Conservation (phyloP, 2,329 filamentous ascomycete species). For the Cladobotryum mycophilum region DNA sequence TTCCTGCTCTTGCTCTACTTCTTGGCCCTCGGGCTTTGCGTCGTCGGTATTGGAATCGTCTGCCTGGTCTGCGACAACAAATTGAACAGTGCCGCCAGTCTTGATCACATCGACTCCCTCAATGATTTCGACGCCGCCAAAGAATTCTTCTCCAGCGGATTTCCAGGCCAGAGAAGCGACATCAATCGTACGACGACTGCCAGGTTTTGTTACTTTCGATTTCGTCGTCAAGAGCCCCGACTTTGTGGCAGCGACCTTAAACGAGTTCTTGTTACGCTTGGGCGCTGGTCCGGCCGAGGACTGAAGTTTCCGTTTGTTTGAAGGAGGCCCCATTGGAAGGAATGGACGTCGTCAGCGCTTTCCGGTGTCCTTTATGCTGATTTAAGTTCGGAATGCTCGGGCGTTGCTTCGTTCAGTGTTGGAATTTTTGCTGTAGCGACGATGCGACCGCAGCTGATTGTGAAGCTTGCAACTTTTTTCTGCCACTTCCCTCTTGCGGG, state of each 20-base stretch:
- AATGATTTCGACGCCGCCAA: conserved; percentile 86
- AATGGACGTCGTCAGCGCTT: background rate
- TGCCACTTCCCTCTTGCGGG: too few relatives aligned
- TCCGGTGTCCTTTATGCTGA: too few relatives aligned
- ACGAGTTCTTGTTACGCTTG: conserved; percentile 30
- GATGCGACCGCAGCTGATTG: too few relatives aligned
- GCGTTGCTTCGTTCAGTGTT: too few relatives aligned
- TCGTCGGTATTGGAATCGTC: conserved; percentile 17
- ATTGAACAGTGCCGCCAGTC: conserved; percentile 52
- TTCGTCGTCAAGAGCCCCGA: conserved; percentile 14
- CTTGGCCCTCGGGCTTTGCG: background rate
- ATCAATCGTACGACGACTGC: conserved; percentile 30
- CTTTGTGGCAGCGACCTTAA: conserved; percentile 13
- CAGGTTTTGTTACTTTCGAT: conserved; percentile 24
- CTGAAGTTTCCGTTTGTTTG: conserved; percentile 35
- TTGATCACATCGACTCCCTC: conserved; percentile 82
- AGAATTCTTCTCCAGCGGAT: conserved; percentile 78
- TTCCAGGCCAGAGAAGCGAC: conserved; percentile 51
- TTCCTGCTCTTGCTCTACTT: background rate
- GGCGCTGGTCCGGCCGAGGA: conserved; percentile 24
- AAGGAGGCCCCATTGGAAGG: conserved; percentile 26
- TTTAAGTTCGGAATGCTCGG: too few relatives aligned
- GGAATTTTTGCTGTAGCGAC: too few relatives aligned
- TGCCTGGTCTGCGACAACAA: conserved; percentile 36
- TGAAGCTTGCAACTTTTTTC: too few relatives aligned